phyloP scores from a whole-genome alignment of 768 basidiomycete genomes.

The Boletus speciosus region DNA sequence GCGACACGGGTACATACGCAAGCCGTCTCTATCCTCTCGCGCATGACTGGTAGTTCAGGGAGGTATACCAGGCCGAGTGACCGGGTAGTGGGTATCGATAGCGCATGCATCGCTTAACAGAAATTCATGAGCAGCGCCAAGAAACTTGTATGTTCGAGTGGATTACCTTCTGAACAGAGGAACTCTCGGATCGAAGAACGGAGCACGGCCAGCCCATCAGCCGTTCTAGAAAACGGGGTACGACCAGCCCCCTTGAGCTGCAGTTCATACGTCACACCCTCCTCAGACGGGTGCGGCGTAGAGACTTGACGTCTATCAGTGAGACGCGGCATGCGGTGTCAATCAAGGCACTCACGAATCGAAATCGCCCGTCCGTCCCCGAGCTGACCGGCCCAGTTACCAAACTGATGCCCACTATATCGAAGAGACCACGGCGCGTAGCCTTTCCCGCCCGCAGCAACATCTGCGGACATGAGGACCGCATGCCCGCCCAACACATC shows the following conservation, averaged over 20 bases:
- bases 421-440: constrained; percentile 76
- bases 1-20: constrained; percentile 79
- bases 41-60: constrained; percentile 65
- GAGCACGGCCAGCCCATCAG: constrained; percentile 94
- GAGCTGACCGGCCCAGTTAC: constrained; percentile 88
- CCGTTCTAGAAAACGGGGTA: constrained; percentile 88
- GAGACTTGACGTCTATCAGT: constrained; percentile 46
- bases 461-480: constrained; percentile 49
- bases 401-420: constrained; percentile 92
- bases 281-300: constrained; percentile 65
- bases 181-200: constrained; percentile 94
- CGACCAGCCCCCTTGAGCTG: constrained; percentile 95
- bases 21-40: constrained; percentile 72
- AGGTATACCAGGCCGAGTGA: constrained; percentile 77
- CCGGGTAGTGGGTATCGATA: constrained; percentile 85
- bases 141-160: neutral
- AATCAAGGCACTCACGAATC: constrained; percentile 45
- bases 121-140: constrained; percentile 36
- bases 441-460: constrained; percentile 31
- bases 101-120: constrained; percentile 64
- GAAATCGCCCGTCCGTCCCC: constrained; percentile 97
- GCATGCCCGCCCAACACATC: constrained; percentile 80
- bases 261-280: constrained; percentile 65
- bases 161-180: constrained; percentile 81
- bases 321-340: neutral